Base-by-base conservation (phyloP, 345 rosid genomes). In the Corchorus capsularis region DNA sequence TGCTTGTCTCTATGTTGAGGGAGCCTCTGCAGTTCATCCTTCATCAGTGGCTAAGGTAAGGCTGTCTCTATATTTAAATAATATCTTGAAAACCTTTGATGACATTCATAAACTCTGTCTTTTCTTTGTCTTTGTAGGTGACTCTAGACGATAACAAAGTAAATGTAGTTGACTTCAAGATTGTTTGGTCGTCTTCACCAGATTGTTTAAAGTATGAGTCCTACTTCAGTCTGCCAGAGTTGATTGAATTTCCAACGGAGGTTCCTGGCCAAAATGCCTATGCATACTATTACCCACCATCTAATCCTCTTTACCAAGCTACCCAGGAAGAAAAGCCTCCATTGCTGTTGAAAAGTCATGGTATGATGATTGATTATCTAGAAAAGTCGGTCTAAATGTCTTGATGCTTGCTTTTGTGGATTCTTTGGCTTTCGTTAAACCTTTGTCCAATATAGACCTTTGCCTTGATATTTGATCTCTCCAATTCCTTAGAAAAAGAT, bases 241-340 rank as follows among this genome's bases (percentile, higher is more conserved):
- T 92, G 27, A 87, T 93, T 83, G 98, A 96, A 82, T 96, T 93
- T 78, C 97, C 97, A 68, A 93, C 99, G 41, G 91, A 83, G 79
- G 87, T 92, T 81, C 87, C 91, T 78, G 94, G 96, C 69, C 91
- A 93, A 80, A 90, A 80, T 63, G 94, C 99, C 16, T 96, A 87
- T 81, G 99, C 99, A 61, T 96, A 87, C 82, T 96, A 61, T 76
- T 93, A 95, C 83, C 93, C 92, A 43, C 97, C 99, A 63, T 82
- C 87, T 52, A 95, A 93, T 84, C 92, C 92, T 6, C 63, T 55
- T 17, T 91, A 87, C 81, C 86, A 84, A 63, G 91, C 88, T 80
- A 86, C 82, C 77, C 74, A 78, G 69, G 93, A 90, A 72, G 98
- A 96, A 83, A 91, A 85, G 80, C 99, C 99, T 77, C 98, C 98